These are phyloP conservation scores for Colletotrichum sublineola DNA, from an alignment of 2,329 filamentous ascomycete genomes.

Conservation along the genomic window DNA sequence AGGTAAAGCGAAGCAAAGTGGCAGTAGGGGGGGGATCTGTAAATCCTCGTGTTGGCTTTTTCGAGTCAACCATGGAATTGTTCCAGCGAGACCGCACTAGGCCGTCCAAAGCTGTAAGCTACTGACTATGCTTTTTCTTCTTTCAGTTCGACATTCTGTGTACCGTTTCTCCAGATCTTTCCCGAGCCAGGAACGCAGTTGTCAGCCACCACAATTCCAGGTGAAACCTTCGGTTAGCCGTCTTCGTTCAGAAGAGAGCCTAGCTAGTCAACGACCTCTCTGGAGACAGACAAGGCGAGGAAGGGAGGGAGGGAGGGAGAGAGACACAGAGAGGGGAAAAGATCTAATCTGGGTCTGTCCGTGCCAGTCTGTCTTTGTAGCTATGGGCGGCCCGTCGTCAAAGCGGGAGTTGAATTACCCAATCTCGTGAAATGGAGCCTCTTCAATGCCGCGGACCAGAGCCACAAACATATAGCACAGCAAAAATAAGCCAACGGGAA, in stretches of 20 bases:
- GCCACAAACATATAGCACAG: neutral
- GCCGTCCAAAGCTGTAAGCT: neutral
- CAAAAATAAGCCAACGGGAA: neutral
- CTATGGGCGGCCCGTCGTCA: neutral
- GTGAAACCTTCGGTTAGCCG: conserved; percentile 32
- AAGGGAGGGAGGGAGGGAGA: neutral
- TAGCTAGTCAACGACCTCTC: conserved; percentile 14
- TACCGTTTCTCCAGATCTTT: conserved; percentile 3
- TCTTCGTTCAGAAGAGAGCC: conserved; percentile 12
- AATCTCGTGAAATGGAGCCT: conserved; percentile 21
- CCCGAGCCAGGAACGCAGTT: conserved; percentile 3
- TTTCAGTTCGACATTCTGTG: neutral
- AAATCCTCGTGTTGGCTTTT: conserved; percentile 26
- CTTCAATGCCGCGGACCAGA: conserved; percentile 16
- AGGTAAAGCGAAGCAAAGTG: neutral
- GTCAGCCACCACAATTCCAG: conserved; percentile 22
- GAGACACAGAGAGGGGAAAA: neutral
- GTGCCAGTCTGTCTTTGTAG: neutral
- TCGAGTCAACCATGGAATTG: neutral
- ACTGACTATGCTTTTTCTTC: neutral
- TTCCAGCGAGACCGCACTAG: conserved; percentile 14
- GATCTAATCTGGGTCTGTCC: conserved; percentile 32
- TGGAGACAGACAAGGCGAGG: conserved; percentile 3
- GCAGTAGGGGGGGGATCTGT: neutral
- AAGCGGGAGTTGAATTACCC: conserved; percentile 20